Percentiles rank a stretch among this genome's conserved stretches.
phyloP scores from a whole-genome alignment of 148 eudicot genomes.

The Diospyros kaki region DNA sequence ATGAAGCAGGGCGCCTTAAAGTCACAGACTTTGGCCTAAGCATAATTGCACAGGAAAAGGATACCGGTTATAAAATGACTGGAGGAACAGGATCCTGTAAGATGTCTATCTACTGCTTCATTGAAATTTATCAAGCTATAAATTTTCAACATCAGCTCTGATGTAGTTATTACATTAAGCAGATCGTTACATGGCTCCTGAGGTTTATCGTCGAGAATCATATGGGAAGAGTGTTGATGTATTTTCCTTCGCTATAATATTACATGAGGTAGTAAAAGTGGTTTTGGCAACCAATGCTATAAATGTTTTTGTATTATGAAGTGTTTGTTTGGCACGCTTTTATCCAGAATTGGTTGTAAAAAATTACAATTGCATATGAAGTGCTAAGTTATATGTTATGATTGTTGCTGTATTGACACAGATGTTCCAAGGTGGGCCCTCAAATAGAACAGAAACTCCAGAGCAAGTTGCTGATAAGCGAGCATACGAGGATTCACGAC shows the following conservation, averaged over 20 bases:
- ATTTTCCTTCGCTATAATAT: slow-evolving; percentile 37
- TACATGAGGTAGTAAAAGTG: slow-evolving; percentile 28
- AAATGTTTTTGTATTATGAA: too few species aligned
- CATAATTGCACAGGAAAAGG: slow-evolving; percentile 36
- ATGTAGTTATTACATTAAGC: slow-evolving; percentile 8
- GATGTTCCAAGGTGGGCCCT: slow-evolving; percentile 49
- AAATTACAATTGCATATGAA: not conserved
- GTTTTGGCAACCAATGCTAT: not conserved
- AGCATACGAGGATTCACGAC: slow-evolving; percentile 40
- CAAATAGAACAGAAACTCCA: slow-evolving; percentile 33
- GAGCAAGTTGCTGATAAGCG: slow-evolving; percentile 38
- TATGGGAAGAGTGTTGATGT: slow-evolving; percentile 47
- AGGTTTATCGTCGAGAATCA: slow-evolving; percentile 40
- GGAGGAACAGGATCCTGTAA: slow-evolving; percentile 51
- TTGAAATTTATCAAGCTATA: not conserved
- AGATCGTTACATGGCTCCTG: slow-evolving; percentile 50
- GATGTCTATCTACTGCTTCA: not conserved
- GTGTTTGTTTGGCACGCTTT: not conserved
- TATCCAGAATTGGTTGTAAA: not conserved
- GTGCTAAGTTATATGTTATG: too few species aligned
- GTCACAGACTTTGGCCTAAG: slow-evolving; percentile 45
- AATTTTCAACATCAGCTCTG: not conserved
- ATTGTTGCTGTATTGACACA: not conserved
- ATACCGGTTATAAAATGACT: slow-evolving; percentile 43
- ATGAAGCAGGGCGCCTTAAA: slow-evolving; percentile 42